phyloP scores from a whole-genome alignment of 225 moss, liverwort and hornwort species.

The Polytrichum commune region DNA sequence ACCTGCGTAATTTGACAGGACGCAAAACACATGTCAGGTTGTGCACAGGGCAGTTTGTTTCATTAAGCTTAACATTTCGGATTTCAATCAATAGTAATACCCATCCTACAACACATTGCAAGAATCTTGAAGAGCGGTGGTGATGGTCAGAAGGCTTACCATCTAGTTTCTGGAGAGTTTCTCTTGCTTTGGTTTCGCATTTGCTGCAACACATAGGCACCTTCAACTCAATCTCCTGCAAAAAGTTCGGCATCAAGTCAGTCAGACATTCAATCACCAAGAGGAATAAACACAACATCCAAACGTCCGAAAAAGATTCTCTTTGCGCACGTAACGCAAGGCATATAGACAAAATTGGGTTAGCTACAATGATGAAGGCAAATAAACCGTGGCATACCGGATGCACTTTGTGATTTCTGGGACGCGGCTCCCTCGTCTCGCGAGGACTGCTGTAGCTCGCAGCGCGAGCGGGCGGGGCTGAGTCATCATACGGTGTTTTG shows the following conservation, averaged over 20 bases:
- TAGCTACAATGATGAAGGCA: background rate
- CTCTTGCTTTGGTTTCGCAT: constrained; percentile 29
- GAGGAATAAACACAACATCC: constrained; percentile 1
- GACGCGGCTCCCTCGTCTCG: constrained; percentile 31
- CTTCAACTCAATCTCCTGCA: constrained; percentile 55
- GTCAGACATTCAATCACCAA: background rate
- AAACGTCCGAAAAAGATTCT: background rate
- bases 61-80: background rate
- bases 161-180: constrained; percentile 18
- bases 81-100: background rate
- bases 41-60: background rate
- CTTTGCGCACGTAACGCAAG: background rate
- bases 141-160: constrained; percentile 19
- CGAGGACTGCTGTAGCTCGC: constrained; percentile 28
- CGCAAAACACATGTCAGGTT: background rate
- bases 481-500: constrained; percentile 18
- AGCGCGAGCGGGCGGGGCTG: constrained; percentile 29
- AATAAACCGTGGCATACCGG: constrained; percentile 25
- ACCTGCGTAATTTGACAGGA: constrained; percentile 17
- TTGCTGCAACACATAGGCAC: constrained; percentile 30
- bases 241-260: background rate
- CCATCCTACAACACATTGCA: background rate
- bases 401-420: constrained; percentile 45
- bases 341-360: background rate
- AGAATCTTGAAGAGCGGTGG: background rate